Conservation (phyloP, 495 filamentous ascomycete genomes). For the Penicillium alfredii region DNA sequence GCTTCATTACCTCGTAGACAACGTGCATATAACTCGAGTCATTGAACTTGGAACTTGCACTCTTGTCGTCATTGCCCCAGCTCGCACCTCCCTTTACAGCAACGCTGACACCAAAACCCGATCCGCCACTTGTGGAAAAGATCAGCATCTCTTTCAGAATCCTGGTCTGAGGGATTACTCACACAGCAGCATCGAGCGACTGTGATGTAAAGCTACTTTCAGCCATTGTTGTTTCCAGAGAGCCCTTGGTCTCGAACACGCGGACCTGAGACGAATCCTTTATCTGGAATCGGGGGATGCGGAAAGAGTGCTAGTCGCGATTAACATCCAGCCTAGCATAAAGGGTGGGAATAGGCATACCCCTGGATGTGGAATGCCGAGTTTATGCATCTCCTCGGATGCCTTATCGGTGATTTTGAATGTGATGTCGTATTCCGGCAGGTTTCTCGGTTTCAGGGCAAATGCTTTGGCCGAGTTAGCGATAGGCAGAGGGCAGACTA, state of each 20-base stretch:
- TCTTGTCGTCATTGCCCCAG: neutral
- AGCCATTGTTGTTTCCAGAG: slow-evolving; percentile 4
- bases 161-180: no score
- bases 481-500: neutral
- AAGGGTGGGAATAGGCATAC: neutral
- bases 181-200: slow-evolving; percentile 5
- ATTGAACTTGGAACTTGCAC: slow-evolving; percentile 5
- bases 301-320: slow-evolving; percentile 2
- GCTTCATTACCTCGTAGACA: slow-evolving; percentile 2
- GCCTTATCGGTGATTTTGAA: slow-evolving; percentile 3
- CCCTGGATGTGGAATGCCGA: neutral
- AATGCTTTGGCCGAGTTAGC: slow-evolving; percentile 5
- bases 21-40: slow-evolving; percentile 7
- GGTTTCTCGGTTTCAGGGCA: slow-evolving; percentile 6
- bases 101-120: slow-evolving; percentile 5
- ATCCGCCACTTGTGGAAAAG: slow-evolving; percentile 3
- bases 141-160: slow-evolving; percentile 1
- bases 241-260: slow-evolving; percentile 7
- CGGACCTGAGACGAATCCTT: slow-evolving; percentile 4
- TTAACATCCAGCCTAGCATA: neutral
- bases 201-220: slow-evolving; percentile 1
- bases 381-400: slow-evolving; percentile 3
- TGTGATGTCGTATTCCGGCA: slow-evolving; percentile 7
- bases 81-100: slow-evolving; percentile 6
- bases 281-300: slow-evolving; percentile 8